Evolutionary conservation across 2,329 filamentous ascomycete species (phyloP).

Genomic region (Corniculantispora saksenae): DNA sequence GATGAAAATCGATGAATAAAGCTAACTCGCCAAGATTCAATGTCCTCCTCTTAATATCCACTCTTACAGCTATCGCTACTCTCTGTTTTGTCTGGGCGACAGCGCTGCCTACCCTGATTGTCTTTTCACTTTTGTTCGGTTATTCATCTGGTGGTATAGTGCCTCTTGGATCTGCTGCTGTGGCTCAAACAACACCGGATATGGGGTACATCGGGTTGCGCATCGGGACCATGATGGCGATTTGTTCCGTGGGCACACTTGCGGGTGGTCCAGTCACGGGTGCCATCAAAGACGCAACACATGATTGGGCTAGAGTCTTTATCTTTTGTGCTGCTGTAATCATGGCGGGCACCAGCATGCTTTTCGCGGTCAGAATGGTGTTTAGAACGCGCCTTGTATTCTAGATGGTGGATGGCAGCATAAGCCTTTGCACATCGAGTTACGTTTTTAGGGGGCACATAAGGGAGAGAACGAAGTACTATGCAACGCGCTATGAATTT

Average conservation of each 20-base stretch:
- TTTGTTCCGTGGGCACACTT: slow-evolving; percentile 30
- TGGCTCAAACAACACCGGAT: slow-evolving; percentile 33
- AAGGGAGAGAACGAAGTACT: neutral
- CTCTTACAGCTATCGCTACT: slow-evolving; percentile 30
- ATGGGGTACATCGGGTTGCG: slow-evolving; percentile 32
- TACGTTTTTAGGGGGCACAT: neutral
- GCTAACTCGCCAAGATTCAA: slow-evolving; percentile 40
- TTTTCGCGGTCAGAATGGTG: neutral
- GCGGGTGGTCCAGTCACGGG: slow-evolving; percentile 28
- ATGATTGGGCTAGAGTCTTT: slow-evolving; percentile 1
- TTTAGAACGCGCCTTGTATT: slow-evolving; percentile 9
- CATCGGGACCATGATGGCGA: slow-evolving; percentile 35
- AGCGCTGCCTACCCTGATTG: slow-evolving; percentile 22
- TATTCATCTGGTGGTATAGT: slow-evolving; percentile 36
- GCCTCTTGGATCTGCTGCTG: slow-evolving; percentile 34
- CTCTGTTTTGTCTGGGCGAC: slow-evolving; percentile 33
- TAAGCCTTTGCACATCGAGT: neutral
- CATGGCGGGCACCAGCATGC: neutral
- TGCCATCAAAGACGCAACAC: slow-evolving; percentile 21
- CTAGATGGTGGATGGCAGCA: neutral
- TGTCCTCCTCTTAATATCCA: slow-evolving; percentile 30
- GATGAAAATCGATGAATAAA: neutral
- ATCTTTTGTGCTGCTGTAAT: slow-evolving; percentile 7
- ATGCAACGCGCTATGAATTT: neutral
- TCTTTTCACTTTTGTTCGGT: slow-evolving; percentile 31